Conservation (phyloP, 2,329 filamentous ascomycete species). For the Fusarium lateritium region DNA sequence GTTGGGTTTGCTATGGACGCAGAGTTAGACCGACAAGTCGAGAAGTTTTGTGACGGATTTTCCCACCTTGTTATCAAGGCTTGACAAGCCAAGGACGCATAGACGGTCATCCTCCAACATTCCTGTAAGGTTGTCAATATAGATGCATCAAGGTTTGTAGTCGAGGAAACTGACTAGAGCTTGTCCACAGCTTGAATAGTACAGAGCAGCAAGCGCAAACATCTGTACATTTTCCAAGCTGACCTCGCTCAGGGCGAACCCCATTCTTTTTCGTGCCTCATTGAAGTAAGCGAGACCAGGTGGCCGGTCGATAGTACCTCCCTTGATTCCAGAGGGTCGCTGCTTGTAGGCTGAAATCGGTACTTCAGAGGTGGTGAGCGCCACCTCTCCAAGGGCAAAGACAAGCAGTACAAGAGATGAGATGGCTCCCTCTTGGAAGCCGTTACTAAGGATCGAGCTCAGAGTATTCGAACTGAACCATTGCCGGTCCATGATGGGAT, state of each 20-base stretch:
- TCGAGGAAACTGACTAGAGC: conserved; percentile 60
- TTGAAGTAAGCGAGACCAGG: conserved; percentile 74
- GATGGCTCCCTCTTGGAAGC: conserved; percentile 63
- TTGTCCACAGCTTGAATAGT: conserved; percentile 67
- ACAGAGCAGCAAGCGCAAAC: conserved; percentile 68
- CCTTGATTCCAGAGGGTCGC: conserved; percentile 66
- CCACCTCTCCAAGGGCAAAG: conserved; percentile 71
- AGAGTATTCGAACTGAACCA: conserved; percentile 66
- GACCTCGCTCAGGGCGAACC: conserved; percentile 68
- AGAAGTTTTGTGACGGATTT: background rate
- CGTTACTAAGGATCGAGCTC: conserved; percentile 58
- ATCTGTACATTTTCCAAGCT: conserved; percentile 73
- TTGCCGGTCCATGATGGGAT: conserved; percentile 71
- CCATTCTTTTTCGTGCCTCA: conserved; percentile 72
- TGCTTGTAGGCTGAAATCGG: conserved; percentile 62
- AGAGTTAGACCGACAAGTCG: background rate
- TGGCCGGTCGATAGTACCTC: conserved; percentile 64
- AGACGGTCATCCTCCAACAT: conserved; percentile 71
- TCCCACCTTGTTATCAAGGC: conserved; percentile 67
- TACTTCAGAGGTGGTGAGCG: conserved; percentile 64
- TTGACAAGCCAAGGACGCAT: conserved; percentile 71
- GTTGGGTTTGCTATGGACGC: conserved; percentile 39
- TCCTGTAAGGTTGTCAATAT: conserved; percentile 59
- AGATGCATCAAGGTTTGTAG: background rate
- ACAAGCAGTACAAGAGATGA: conserved; percentile 70